A percentile compares a stretch with the other conserved stretches of the same genome.
These are phyloP conservation scores for Backusella australiensis DNA, from an alignment of 192 early-diverging fungal genomes.

Conservation along the genomic window DNA sequence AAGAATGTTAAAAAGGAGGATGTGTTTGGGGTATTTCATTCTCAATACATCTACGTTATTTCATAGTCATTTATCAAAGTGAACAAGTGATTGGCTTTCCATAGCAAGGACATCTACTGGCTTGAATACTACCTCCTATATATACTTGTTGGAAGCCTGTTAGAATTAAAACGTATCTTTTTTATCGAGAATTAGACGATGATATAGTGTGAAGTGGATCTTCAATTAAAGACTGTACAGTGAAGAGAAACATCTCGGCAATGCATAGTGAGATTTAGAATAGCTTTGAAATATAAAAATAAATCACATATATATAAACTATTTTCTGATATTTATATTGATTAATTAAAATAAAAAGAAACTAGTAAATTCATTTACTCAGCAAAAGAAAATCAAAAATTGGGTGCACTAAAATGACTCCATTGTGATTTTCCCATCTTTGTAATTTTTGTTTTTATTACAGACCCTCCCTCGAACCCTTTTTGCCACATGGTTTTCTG, in stretches of 20 bases:
- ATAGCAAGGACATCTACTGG: not conserved
- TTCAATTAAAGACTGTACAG: not conserved
- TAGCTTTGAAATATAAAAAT: not conserved
- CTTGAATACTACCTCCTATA: not conserved
- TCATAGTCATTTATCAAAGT: no score
- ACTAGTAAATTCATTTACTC: not conserved
- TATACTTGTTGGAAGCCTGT: not conserved
- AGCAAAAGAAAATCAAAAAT: not conserved
- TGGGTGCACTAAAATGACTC: not conserved
- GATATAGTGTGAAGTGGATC: not conserved
- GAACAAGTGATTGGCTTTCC: not conserved
- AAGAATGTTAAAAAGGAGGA: not conserved
- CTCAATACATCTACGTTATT: no score
- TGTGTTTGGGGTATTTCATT: no score
- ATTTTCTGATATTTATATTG: not conserved
- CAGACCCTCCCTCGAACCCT: not conserved
- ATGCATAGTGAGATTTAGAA: not conserved
- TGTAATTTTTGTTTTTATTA: not conserved
- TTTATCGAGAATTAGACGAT: not conserved
- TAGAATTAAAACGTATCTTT: not conserved
- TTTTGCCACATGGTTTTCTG: not conserved
- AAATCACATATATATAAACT: no score
- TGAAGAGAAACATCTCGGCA: not conserved
- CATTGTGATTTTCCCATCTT: constrained; percentile 5
- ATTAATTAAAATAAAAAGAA: not conserved